Evolutionary conservation across 31 red algal genomes (phyloP).

Genomic region (Asparagopsis taxiformis): DNA sequence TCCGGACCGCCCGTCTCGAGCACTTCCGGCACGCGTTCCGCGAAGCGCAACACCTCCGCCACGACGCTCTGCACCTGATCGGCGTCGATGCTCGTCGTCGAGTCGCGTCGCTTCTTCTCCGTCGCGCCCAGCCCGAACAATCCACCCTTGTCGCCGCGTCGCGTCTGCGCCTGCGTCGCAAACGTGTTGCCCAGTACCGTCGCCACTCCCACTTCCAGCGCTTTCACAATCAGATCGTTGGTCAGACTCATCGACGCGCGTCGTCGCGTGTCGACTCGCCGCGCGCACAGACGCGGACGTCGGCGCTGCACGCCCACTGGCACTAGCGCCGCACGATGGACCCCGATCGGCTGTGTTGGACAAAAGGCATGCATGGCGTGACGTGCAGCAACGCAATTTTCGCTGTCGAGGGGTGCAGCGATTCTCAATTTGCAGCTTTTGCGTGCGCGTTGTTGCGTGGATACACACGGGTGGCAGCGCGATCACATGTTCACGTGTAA

Average conservation of each 20-base stretch:
- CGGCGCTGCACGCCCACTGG: neutral
- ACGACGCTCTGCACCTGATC: neutral
- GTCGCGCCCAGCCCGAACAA: neutral
- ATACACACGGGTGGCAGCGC: no score
- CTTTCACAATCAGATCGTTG: slow-evolving; percentile 43
- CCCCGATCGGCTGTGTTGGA: no score
- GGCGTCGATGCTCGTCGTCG: neutral
- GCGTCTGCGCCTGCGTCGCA: neutral
- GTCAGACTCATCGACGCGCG: slow-evolving; percentile 25
- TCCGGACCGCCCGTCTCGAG: neutral
- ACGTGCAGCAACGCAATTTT: no score
- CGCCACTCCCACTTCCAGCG: slow-evolving; percentile 41
- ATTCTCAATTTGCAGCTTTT: no score
- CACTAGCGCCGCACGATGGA: neutral
- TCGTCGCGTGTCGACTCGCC: neutral
- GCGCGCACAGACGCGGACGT: neutral
- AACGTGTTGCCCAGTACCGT: slow-evolving; percentile 23
- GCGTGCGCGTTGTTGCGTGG: no score
- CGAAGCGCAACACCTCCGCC: neutral
- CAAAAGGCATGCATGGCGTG: no score
- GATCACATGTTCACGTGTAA: no score
- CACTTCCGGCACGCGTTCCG: neutral
- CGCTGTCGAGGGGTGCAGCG: no score
- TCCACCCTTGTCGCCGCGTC: neutral
- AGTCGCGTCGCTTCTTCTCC: neutral